Evolutionary conservation across 306 rosid species (phyloP).

Genomic region (Vigna reflexopilosa): DNA sequence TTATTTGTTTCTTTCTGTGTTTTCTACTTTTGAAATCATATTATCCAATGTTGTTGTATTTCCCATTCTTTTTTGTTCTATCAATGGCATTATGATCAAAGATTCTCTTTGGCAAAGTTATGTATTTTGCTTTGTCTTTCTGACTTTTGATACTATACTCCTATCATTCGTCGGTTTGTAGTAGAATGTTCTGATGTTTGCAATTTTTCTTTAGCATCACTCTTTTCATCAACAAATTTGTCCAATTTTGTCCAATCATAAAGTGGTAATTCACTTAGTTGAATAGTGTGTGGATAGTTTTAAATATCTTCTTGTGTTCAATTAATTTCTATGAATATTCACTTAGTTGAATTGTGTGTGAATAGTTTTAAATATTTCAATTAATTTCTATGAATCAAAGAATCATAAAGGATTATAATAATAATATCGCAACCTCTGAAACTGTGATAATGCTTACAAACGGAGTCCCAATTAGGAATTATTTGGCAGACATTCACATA

Average conservation of each 20-base stretch:
- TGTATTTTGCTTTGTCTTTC: not conserved
- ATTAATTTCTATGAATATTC: no score
- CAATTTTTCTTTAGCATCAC: not conserved
- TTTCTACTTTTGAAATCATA: conserved; percentile 43
- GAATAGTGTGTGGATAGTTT: no score
- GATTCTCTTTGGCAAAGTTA: not conserved
- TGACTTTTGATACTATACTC: not conserved
- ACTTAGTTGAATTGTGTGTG: no score
- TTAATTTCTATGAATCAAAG: no score
- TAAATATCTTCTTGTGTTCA: no score
- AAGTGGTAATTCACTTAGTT: not conserved
- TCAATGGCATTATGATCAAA: conserved; percentile 37
- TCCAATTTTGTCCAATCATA: not conserved
- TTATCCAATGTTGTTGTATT: conserved; percentile 35
- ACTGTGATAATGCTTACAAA: not conserved
- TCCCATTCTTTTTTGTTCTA: conserved; percentile 51
- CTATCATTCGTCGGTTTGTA: not conserved
- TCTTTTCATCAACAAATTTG: not conserved
- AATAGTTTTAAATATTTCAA: no score
- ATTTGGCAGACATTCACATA: no score
- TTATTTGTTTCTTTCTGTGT: conserved; percentile 21
- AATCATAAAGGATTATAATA: not conserved
- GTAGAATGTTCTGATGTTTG: not conserved
- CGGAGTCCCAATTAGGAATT: no score
- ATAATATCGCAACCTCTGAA: not conserved